Conservation (phyloP, 176 grass and related monocot genomes). For the maize (Zea mays) region DNA sequence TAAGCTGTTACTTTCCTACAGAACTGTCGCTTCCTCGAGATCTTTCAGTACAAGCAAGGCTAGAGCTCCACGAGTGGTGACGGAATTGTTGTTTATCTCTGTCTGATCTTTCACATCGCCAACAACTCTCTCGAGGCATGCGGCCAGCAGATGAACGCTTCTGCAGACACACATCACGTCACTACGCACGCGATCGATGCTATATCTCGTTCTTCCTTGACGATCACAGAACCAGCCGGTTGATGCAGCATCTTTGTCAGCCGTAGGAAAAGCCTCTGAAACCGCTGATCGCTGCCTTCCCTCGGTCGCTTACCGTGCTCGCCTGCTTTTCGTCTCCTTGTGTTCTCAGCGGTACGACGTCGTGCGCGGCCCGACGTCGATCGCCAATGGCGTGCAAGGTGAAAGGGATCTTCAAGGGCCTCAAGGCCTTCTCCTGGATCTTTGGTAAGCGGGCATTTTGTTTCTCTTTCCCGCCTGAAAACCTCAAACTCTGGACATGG, state of each 20-base stretch:
- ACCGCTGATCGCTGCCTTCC: background rate
- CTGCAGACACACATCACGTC: no score
- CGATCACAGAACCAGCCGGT: slow-evolving; percentile 17
- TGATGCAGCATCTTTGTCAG: slow-evolving; percentile 40
- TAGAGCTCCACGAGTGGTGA: no score
- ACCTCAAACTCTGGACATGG: background rate
- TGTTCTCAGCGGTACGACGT: slow-evolving; percentile 28
- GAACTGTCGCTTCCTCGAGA: no score
- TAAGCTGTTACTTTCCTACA: no score
- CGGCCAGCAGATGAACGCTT: no score
- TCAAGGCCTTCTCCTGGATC: slow-evolving; percentile 73
- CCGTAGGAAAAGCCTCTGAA: slow-evolving; percentile 17
- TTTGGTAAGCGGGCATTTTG: slow-evolving; percentile 44
- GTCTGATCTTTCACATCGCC: no score
- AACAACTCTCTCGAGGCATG: no score
- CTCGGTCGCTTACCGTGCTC: background rate
- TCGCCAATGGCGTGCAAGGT: slow-evolving; percentile 64
- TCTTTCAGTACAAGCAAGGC: no score
- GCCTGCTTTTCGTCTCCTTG: background rate
- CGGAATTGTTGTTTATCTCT: no score
- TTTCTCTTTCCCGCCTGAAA: background rate
- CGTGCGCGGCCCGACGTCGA: background rate
- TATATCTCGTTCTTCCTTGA: slow-evolving; percentile 5
- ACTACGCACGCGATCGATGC: no score
- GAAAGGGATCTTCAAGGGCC: slow-evolving; percentile 76